phyloP scores from a whole-genome alignment of 768 basidiomycete genomes.

The Lentinula sp. region DNA sequence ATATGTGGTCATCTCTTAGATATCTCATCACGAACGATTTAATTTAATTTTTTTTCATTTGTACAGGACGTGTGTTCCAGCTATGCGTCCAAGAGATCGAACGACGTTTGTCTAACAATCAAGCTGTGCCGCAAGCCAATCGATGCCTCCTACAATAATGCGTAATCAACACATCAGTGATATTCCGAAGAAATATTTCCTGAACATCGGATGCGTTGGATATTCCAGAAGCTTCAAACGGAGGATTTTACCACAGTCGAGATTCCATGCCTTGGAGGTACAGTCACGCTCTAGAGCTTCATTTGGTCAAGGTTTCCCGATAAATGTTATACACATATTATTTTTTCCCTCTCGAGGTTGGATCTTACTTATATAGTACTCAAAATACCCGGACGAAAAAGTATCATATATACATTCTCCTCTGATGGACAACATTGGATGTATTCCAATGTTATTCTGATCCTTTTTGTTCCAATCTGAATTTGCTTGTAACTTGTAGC shows the following conservation, averaged over 20 bases:
- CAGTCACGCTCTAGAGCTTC: not conserved
- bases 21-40: not conserved
- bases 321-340: too few species aligned
- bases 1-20: not conserved
- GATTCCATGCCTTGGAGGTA: too few species aligned
- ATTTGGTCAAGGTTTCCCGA: too few species aligned
- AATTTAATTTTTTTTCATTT: not conserved
- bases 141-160: not conserved
- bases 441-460: not conserved
- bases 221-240: too few species aligned
- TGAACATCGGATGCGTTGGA: too few species aligned
- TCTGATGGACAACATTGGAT: not conserved
- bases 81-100: constrained; percentile 80
- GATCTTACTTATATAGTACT: not conserved
- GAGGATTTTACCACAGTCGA: too few species aligned
- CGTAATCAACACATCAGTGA: too few species aligned
- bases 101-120: constrained; percentile 33
- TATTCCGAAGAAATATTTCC: too few species aligned
- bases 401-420: not conserved
- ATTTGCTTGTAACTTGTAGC: too few species aligned
- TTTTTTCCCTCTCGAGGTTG: not conserved
- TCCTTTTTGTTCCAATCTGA: too few species aligned
- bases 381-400: not conserved
- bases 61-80: constrained; percentile 74
- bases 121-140: not conserved